A percentile compares a stretch with the other conserved stretches of the same genome.
phyloP scores from a whole-genome alignment of 2,329 filamentous ascomycete genomes.

The Trichoderma atrobrunneum region DNA sequence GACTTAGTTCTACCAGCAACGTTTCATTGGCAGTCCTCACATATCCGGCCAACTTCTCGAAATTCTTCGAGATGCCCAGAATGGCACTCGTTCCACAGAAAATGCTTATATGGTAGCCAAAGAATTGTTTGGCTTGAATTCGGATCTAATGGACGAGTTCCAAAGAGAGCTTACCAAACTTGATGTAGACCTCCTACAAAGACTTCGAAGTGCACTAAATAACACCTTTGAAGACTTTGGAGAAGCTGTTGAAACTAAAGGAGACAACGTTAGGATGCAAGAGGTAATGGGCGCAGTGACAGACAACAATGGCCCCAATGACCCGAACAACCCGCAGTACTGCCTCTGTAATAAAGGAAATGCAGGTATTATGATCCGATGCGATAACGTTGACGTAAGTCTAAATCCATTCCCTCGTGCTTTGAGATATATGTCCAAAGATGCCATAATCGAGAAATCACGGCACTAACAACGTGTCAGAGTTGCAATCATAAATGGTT shows the following conservation, averaged over 20 bases:
- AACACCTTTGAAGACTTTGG: accelerated
- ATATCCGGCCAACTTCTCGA: neutral
- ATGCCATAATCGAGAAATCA: neutral
- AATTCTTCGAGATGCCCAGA: neutral
- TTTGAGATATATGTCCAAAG: neutral
- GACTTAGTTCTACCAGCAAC: neutral
- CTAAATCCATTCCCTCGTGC: neutral
- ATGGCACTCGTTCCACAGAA: neutral
- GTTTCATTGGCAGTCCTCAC: neutral
- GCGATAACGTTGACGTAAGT: neutral
- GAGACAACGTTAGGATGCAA: neutral
- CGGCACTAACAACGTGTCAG: neutral
- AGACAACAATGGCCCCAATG: neutral
- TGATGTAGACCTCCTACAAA: neutral
- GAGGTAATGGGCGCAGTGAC: neutral
- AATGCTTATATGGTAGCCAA: too few relatives aligned
- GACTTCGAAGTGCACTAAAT: neutral
- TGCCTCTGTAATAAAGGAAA: neutral
- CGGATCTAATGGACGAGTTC: neutral
- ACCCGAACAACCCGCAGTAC: too few relatives aligned
- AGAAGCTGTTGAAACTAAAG: neutral
- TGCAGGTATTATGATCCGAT: neutral
- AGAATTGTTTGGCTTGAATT: neutral
- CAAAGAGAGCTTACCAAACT: neutral
- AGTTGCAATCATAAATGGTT: neutral